Percentiles rank a stretch among this genome's conserved stretches.
Conservation (phyloP, 2,329 filamentous ascomycete species). For the Pseudogymnoascus sp. region DNA sequence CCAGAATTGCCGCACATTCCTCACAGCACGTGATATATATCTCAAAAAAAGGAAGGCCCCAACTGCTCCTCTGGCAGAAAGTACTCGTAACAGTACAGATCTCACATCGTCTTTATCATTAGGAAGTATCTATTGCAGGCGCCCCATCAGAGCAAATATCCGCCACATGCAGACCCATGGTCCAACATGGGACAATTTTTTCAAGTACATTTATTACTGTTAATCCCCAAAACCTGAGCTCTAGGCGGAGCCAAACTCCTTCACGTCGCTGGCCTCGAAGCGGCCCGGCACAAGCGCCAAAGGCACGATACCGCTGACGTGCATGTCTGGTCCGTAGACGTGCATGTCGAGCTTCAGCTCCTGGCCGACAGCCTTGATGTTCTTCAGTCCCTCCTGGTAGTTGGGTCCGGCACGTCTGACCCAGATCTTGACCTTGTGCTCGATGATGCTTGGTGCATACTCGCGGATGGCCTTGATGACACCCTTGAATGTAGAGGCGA, state of each 20-base stretch:
- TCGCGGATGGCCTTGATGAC: conserved; percentile 94
- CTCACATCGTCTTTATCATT: conserved; percentile 1
- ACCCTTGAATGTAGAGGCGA: conserved; percentile 98
- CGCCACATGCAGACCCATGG: background rate
- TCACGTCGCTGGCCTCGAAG: conserved; percentile 51
- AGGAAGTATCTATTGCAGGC: background rate
- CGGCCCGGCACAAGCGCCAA: conserved; percentile 66
- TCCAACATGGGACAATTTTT: background rate
- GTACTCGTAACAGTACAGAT: background rate
- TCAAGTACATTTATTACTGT: conserved; percentile 3
- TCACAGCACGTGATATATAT: background rate
- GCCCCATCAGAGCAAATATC: background rate
- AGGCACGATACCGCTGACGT: conserved; percentile 92
- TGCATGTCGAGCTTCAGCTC: conserved; percentile 96
- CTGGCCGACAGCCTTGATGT: conserved; percentile 94
- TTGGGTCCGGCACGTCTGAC: conserved; percentile 84
- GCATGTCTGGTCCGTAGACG: conserved; percentile 71
- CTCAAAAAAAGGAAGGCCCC: background rate
- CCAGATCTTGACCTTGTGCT: conserved; percentile 99
- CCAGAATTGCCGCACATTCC: background rate
- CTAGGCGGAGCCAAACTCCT: conserved; percentile 42
- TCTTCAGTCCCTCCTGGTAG: conserved; percentile 99
- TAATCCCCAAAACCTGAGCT: background rate
- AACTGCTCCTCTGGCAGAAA: background rate
- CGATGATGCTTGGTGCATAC: conserved; percentile 72